Evolutionary conservation across 176 grass and related monocot genomes (phyloP), one percentile per base, ranked within the genome.

Genomic region (Aegilops umbellulata): DNA sequence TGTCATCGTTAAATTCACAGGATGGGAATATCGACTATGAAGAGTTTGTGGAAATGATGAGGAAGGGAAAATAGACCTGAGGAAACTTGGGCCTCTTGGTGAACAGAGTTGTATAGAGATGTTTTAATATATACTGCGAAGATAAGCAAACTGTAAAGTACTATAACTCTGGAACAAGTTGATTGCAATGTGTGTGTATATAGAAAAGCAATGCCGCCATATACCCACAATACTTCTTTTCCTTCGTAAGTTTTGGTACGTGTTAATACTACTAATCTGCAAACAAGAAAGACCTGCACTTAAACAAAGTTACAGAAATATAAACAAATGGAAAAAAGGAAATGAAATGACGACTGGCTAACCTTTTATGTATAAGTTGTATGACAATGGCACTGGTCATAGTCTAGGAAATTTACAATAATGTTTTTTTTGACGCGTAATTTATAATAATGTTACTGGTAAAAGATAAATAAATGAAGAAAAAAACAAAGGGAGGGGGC

Each of bases 21-120:
- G 93, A 98, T 65, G 91, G 91, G 23, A 95, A 38, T 74, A 95
- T 98, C 30, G 91, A 91, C 74, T 95, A 93, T 30, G 93, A 87
- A 83, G 93, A 98, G 72, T 95, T 94, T 83, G 93, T 88, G 69
- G 87, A 94, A 82, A 92, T 94, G 92, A 94, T 97, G 90, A 92
- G 80, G 85, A 93, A 92, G 90, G 85, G 87, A 94, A 86, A 65
- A 47, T 78, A 82, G 75, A 51, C 76, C 68, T 85, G 80, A 89
- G 35, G 69, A 70, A 69, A 25, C 76, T 65, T 27, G 35, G 79
- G 66, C 85, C 65, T 86, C 73, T 65, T 72, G 16, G 47, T 60
- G 79, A 57, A 51, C 10, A 38, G 36, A 55, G 60, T 46, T 92
- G 90, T 86, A 57, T 27, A 83, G 68, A 79, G 53, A 69, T 57